phyloP scores from a whole-genome alignment of 148 eudicot species.

The Dysphania ambrosioides region DNA sequence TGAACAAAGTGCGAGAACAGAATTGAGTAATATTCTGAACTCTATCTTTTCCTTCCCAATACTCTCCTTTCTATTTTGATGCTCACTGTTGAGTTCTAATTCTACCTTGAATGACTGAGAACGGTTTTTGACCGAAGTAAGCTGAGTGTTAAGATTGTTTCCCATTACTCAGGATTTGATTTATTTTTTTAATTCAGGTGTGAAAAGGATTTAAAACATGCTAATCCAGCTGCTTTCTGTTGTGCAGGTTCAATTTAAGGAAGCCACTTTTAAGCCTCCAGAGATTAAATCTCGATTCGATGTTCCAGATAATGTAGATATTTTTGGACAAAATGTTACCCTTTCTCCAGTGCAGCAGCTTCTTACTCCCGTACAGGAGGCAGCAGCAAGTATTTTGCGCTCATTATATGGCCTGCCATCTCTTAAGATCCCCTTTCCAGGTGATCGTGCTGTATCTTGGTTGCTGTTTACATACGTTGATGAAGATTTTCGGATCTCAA shows the following conservation, averaged over 20 bases:
- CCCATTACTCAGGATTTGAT: too few species aligned
- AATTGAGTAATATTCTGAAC: too few species aligned
- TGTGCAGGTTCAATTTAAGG: constrained; percentile 80
- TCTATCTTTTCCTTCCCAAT: neutral
- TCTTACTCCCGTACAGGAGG: constrained; percentile 71
- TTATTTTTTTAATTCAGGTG: neutral
- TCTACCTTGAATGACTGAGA: too few species aligned
- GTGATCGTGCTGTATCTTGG: constrained; percentile 78
- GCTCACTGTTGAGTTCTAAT: neutral
- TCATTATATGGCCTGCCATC: constrained; percentile 64
- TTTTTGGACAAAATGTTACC: constrained; percentile 72
- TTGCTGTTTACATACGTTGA: constrained; percentile 79
- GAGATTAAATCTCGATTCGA: constrained; percentile 71
- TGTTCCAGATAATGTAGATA: constrained; percentile 67
- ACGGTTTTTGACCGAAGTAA: too few species aligned
- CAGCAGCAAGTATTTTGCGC: constrained; percentile 51
- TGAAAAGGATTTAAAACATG: neutral
- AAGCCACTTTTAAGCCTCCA: constrained; percentile 82
- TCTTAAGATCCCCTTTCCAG: constrained; percentile 71
- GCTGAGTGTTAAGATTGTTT: too few species aligned
- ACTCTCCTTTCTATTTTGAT: neutral
- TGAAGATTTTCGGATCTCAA: constrained; percentile 78
- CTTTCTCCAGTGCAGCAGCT: constrained; percentile 74
- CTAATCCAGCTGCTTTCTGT: neutral
- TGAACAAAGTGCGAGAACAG: too few species aligned